Evolutionary conservation across 1,284 basidiomycete genomes (phyloP).

Genomic region (Tranzscheliella williamsii): DNA sequence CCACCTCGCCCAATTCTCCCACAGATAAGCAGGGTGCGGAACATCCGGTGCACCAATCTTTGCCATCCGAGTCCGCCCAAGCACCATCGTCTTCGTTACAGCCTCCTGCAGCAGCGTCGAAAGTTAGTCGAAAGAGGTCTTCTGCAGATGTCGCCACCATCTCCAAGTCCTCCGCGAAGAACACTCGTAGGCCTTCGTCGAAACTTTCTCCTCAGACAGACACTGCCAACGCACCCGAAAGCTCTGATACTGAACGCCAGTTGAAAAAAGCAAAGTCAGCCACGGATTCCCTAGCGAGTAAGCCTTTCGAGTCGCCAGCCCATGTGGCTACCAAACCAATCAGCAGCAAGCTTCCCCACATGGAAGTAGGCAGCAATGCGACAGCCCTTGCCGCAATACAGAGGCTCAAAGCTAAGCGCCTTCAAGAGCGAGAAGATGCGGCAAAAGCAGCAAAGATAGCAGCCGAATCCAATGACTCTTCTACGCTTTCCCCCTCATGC

Average conservation of each 20-base stretch:
- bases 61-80: neutral
- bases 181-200: neutral
- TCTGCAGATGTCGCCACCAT: neutral
- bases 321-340: conserved; percentile 8
- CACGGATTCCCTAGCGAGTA: neutral
- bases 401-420: conserved; percentile 39
- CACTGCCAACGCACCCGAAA: conserved; percentile 1
- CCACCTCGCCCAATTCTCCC: too few relatives aligned
- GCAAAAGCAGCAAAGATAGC: conserved; percentile 15
- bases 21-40: too few relatives aligned
- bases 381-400: conserved; percentile 46
- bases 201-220: conserved; percentile 7
- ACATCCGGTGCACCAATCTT: neutral
- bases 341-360: conserved; percentile 41
- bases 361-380: conserved; percentile 49
- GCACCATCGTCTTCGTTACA: neutral
- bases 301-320: conserved; percentile 2
- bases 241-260: conserved; percentile 6
- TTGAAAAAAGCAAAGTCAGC: conserved; percentile 22
- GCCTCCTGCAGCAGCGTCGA: neutral
- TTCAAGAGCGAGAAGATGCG: conserved; percentile 29
- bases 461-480: conserved; percentile 1
- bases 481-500: neutral
- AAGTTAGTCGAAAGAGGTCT: neutral
- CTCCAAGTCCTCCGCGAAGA: neutral